phyloP scores from a whole-genome alignment of 1,284 basidiomycete genomes.

The Melampsora larici-populina region DNA sequence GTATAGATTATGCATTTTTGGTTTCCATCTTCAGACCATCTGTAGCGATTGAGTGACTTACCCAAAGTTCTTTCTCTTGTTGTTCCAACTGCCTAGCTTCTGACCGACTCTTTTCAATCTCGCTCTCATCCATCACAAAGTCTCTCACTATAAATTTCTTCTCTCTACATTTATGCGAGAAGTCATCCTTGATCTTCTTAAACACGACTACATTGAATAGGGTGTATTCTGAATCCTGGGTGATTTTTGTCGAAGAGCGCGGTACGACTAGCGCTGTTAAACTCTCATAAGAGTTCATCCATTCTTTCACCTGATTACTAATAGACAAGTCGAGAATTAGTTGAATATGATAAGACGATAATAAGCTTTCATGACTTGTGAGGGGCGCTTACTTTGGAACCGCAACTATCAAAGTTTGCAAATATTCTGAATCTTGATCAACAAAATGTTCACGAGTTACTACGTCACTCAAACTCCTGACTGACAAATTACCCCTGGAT shows the following conservation, averaged over 20 bases:
- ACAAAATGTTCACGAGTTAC: constrained; percentile 80
- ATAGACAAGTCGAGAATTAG: constrained; percentile 36
- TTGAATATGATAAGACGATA: not conserved
- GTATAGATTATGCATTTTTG: no score
- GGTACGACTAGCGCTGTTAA: constrained; percentile 89
- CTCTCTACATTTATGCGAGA: constrained; percentile 88
- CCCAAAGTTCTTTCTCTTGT: constrained; percentile 97
- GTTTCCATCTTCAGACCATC: no score
- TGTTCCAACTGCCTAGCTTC: constrained; percentile 75
- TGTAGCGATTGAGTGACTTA: constrained; percentile 52
- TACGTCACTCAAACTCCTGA: constrained; percentile 78
- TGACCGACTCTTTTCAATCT: constrained; percentile 74
- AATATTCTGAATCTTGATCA: constrained; percentile 75
- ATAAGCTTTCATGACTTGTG: constrained; percentile 10
- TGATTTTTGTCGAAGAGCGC: constrained; percentile 66
- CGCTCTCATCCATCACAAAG: constrained; percentile 84
- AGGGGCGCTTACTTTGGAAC: constrained; percentile 73
- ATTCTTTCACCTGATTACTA: constrained; percentile 80
- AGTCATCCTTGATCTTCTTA: constrained; percentile 85
- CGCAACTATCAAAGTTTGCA: constrained; percentile 88
- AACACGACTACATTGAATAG: constrained; percentile 88
- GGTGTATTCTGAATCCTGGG: constrained; percentile 78
- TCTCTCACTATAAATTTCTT: constrained; percentile 95
- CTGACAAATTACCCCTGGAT: constrained; percentile 83
- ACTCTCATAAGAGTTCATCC: constrained; percentile 84